Evolutionary conservation across 1,284 basidiomycete species (phyloP), one percentile per base, ranked within the genome.

Genomic region (Cutaneotrichosporon cyanovorans): DNA sequence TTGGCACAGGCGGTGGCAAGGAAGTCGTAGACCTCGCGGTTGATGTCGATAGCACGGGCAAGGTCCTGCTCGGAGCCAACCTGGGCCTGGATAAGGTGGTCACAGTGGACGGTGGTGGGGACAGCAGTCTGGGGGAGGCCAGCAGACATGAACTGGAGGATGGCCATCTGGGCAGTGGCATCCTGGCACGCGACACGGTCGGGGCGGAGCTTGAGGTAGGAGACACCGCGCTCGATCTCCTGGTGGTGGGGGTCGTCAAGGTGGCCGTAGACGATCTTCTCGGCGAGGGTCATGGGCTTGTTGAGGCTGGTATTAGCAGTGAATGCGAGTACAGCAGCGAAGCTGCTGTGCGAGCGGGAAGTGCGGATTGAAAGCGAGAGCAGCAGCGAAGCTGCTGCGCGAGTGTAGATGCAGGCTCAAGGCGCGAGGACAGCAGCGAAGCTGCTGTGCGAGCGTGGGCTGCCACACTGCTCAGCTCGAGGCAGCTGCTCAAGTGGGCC

Each of bases 21-120:
- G 79, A 99, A 99, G 77, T 98, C 92, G 74, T 97, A 98, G 48
- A 99, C 95, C 75, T 99, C 95, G 80, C 84, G 91, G 84, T 99
- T 98, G 69, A 89, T 87, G 60, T 87, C 77, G 67, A 88, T 83
- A 48, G 93, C 92, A 48, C 93, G 85, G 41, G 80, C 86, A 66
- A 99, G 78, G 79, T 98, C 95, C 77, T 88, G 85, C 38, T 78
- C 82, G 71, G 92, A 92, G 52, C 92, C 92, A 53, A 90, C 73
- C 73, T 96, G 91, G 39, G 95, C 93, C 77, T 97, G 90, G 69
- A 99, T 97, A 72, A 98, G 80, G 77, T 99, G 93, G 77, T 99
- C 93, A 72, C 95, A 98, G 79, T 96, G 90, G 47, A 96, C 89
- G 54, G 93, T 96, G 57, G 93, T 92, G 39, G 95, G 93, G 58